Evolutionary conservation across 192 early-diverging fungal genomes (phyloP), one percentile per base, ranked within the genome.

Genomic region (Nowakowskiella sp.): DNA sequence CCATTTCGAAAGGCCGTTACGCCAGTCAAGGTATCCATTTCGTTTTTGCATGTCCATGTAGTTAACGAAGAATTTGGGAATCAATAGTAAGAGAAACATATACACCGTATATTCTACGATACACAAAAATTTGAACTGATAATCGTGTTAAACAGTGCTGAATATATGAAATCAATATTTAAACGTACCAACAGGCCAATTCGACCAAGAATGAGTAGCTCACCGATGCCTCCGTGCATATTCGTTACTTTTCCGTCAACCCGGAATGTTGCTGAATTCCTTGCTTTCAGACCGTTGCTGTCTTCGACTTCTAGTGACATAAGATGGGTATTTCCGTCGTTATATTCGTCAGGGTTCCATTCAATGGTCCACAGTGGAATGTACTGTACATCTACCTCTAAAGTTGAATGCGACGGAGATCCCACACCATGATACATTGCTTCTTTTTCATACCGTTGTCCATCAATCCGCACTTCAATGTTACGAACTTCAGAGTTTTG

Each of bases 321-420:
- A 24, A 51, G 32, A 54, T 92, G 89, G 3, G 77, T 65, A 26
- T 57, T 45, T 16, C 75, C 80, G 46, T 89, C 85, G 56, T 88
- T 70, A 56, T 76, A 95, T 16, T 50, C 23, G 3, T 60, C 53
- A 39, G 89, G 77, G 51, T 87, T 70, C 90, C 90, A 95, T 10
- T 68, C 64, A 1, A 70, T 58, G 0, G 71, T 71, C 78, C 86
- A 95, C 19, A 95, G 69, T 6, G 87, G 91, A 4, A 88, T 61
- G 33, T 77, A 60, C 1, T 67, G 60, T 19, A 60, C 50, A 0
- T 52, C 42, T 3, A 31, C 58, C 2, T 53, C 55, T 21, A 65
- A 48, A 6, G 64, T 49, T 70, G 60, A 3, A 8, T 26, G 3
- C 45, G 9, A 6, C 8, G 45, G 0, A 10, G 10, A 6, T 44